A percentile compares a stretch with the other conserved stretches of the same genome.
These are phyloP conservation scores for Aspergillus viridinutans DNA, from an alignment of 2,329 filamentous ascomycete genomes.

Conservation along the genomic window DNA sequence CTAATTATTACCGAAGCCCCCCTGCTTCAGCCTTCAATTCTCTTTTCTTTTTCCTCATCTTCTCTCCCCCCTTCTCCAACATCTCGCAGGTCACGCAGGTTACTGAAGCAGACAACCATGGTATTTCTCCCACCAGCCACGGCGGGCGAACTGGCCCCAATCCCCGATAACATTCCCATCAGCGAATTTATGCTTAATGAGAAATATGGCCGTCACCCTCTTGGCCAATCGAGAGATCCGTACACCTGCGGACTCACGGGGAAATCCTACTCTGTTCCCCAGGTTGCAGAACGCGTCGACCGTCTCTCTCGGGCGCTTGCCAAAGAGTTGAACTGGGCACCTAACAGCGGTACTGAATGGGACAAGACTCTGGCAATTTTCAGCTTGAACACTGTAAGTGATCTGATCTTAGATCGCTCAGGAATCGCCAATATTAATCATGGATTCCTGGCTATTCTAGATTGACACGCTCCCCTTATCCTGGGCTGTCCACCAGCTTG, in stretches of 20 bases:
- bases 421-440: not conserved
- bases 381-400: slow-evolving; percentile 70
- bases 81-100: not conserved
- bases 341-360: slow-evolving; percentile 70
- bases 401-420: not conserved
- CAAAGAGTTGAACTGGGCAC: slow-evolving; percentile 66
- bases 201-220: slow-evolving; percentile 60
- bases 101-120: slow-evolving; percentile 28
- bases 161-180: slow-evolving; percentile 71
- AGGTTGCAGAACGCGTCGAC: slow-evolving; percentile 64
- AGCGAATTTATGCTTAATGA: slow-evolving; percentile 74
- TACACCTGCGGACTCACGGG: slow-evolving; percentile 75
- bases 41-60: not conserved
- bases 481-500: slow-evolving; percentile 70
- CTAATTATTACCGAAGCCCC: not conserved
- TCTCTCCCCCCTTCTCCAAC: not conserved
- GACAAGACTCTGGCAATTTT: slow-evolving; percentile 76
- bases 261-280: slow-evolving; percentile 58
- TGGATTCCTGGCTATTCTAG: slow-evolving; percentile 36
- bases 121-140: slow-evolving; percentile 42
- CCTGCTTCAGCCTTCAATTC: not conserved
- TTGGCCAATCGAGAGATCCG: slow-evolving; percentile 61
- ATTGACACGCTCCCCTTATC: slow-evolving; percentile 70
- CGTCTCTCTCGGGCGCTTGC: slow-evolving; percentile 63
- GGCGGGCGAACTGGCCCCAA: slow-evolving; percentile 45